Base-by-base conservation (phyloP, 352 stramenopile genomes). In the Phytopythium ostracodes region DNA sequence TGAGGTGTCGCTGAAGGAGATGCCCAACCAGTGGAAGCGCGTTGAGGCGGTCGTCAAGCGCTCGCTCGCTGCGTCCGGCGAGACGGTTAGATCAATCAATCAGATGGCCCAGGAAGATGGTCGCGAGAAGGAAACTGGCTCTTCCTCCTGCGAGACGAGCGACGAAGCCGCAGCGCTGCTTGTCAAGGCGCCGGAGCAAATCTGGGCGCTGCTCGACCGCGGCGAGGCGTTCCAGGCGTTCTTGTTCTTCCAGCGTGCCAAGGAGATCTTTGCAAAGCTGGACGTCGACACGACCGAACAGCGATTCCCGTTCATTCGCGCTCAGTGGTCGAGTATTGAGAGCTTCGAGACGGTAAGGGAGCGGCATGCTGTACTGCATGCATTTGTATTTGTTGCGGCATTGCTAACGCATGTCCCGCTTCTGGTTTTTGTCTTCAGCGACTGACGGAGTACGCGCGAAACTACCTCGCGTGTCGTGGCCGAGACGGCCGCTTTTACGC, bases 1-100 rank as follows among this genome's bases (percentile, higher is more conserved):
- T 18, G 85, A 93, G 50, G 72, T 78, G 38, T 88, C 85, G 18
- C 71, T 96, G 14, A 85, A 91, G 60, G 85, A 96, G 60, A 92
- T 96, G 87, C 84, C 87, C 0, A 66, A 80, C n/a, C 79, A 87
- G 63, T 96, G 87, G 87, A 80, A 80, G 31, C 63, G 71, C 33
- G 83, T 94, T 60, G 81, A 94, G 51, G 60, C 66, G 20, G 57
- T 54, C 49, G 64, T 92, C 9, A 56, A 61, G 0, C 43, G 20
- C 8, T 74, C 79, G 4, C 56, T 92, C 2, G 17, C 29, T 1
- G 15, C 58, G 29, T 50, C 50, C 17, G 22, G 51, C 54, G n/a
- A 55, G 50, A 6, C n/a, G 7, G n/a, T 4, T 3, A 33, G 2
- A 10, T 11, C 53, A 1, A 2, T 22, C 7, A 11, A 47, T 6